phyloP scores from a whole-genome alignment of 768 basidiomycete genomes.

The Trichaptum fuscoviolaceum region DNA sequence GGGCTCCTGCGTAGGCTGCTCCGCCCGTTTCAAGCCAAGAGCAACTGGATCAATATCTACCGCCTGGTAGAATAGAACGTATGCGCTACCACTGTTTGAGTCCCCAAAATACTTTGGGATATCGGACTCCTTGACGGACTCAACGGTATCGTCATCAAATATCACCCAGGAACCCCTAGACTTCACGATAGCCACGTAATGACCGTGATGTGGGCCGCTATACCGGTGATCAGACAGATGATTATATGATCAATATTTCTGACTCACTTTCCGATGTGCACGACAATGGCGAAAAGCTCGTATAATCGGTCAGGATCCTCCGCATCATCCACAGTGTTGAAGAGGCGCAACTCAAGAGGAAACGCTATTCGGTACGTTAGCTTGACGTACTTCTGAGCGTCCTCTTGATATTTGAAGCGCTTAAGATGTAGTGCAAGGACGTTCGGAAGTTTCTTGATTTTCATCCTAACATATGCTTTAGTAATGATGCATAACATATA shows the following conservation, averaged over 20 bases:
- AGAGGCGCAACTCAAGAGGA: constrained; percentile 88
- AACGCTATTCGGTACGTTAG: constrained; percentile 96
- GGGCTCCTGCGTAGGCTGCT: not conserved
- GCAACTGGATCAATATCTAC: constrained; percentile 73
- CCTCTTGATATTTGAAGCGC: constrained; percentile 98
- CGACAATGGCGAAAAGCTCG: constrained; percentile 92
- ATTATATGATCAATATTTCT: constrained; percentile 9
- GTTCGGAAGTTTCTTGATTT: constrained; percentile 95
- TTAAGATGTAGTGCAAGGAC: constrained; percentile 94
- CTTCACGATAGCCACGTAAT: constrained; percentile 94
- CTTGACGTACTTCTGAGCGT: constrained; percentile 86
- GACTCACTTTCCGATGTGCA: constrained; percentile 97
- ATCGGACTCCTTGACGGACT: constrained; percentile 80
- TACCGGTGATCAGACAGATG: constrained; percentile 14
- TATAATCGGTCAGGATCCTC: constrained; percentile 90
- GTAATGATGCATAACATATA: constrained; percentile 11
- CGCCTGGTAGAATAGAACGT: constrained; percentile 96
- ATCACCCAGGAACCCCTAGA: constrained; percentile 81
- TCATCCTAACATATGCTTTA: constrained; percentile 63
- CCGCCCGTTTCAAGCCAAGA: constrained; percentile 47
- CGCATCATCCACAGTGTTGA: constrained; percentile 94
- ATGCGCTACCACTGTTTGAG: constrained; percentile 79
- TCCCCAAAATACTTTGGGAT: constrained; percentile 96
- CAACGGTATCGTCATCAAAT: constrained; percentile 95
- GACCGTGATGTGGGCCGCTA: constrained; percentile 97